Base-by-base conservation (phyloP, 768 basidiomycete species). In the Boletus barrowsii region DNA sequence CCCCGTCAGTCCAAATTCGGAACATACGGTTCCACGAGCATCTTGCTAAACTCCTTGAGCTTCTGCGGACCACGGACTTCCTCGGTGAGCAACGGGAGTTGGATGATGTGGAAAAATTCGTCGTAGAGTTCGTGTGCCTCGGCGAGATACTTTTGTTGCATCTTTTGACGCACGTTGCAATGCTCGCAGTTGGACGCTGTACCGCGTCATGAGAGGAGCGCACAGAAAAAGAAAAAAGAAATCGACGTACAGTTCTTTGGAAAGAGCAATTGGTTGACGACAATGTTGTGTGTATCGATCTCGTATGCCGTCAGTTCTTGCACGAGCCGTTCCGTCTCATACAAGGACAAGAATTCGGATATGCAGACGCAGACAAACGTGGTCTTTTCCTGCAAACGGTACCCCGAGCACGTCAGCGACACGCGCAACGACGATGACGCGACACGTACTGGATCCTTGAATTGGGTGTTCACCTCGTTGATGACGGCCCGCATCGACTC, bases 321-420 rank as follows among this genome's bases (percentile, higher is more conserved):
- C 30, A 99, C 92, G 24, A 99, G 81, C 29, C 97, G 90, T 72
- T 99, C 97, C 26, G 97, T 99, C 77, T 99, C 97, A 71, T 99
- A 99, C 26, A 99, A 76, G 14, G 94, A 97, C 62, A 98, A 75
- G 81, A 99, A 98, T 72, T 98, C 96, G 49, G 96, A 97, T 67
- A 98, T 98, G 78, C 93, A 93, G 49, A 98, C 96, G 65, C 97
- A 98, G 63, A 99, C 89, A 65, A 99, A 99, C 17, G 94, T 98
- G 11, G 97, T 99, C 76, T 95, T 96, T 75, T 99, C 97, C 92
- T 95, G 49, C 2, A 42, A 36, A 15, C 10, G 30, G 33, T 4
- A 18, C 4, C 49, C 53, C 9, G 8, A 29, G 29, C 26, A 42
- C 20, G 30, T 54, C 45, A 44, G 26, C 8, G 33, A 33, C 37